These are phyloP conservation scores for Candida ficus DNA, from an alignment of 805 yeast species.

Conservation along the genomic window DNA sequence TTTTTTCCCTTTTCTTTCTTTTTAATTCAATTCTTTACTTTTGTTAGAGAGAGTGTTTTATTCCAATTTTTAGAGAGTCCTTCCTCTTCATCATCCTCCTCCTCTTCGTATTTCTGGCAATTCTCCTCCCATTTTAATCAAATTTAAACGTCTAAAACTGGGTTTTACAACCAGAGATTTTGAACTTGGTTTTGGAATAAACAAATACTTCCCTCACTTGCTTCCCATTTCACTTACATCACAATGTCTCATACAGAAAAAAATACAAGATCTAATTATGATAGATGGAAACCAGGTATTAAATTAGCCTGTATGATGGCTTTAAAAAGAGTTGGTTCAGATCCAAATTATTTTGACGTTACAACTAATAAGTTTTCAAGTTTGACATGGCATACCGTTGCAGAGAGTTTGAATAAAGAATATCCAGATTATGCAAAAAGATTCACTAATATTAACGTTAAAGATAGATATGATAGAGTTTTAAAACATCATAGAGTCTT, in stretches of 20 bases:
- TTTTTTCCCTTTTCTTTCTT: too few species aligned
- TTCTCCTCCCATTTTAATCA: too few species aligned
- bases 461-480: slow-evolving; percentile 24
- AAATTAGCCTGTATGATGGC: slow-evolving; percentile 26
- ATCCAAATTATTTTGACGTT: slow-evolving; percentile 18
- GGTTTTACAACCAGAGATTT: too few species aligned
- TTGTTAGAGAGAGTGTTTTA: too few species aligned
- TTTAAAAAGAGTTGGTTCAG: slow-evolving; percentile 13
- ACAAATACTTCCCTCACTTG: too few species aligned
- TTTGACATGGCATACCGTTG: slow-evolving; percentile 23
- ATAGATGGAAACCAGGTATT: slow-evolving; percentile 26
- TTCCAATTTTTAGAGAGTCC: too few species aligned
- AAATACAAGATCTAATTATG: slow-evolving; percentile 19
- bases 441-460: slow-evolving; percentile 25
- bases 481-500: slow-evolving; percentile 23
- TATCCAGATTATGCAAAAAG: slow-evolving; percentile 23
- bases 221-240: too few species aligned
- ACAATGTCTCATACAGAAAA: neutral
- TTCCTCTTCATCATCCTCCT: too few species aligned
- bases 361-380: slow-evolving; percentile 14
- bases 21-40: too few species aligned
- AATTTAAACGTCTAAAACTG: too few species aligned
- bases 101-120: too few species aligned
- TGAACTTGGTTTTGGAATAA: too few species aligned
- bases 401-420: slow-evolving; percentile 22